Conservation (phyloP, 371 early-diverging fungal genomes). For the Parasitella parasitica region DNA sequence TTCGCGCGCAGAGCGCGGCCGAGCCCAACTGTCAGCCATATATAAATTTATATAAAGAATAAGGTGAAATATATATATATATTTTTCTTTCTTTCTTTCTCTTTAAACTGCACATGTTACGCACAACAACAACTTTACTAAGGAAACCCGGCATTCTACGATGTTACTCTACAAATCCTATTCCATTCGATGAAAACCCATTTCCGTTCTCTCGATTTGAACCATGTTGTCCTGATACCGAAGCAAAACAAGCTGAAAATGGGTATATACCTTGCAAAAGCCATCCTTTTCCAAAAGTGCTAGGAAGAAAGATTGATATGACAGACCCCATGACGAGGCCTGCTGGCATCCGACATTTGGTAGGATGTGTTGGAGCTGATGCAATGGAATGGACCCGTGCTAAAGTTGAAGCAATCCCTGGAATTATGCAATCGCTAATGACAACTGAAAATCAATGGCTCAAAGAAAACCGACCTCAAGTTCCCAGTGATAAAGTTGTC, state of each 20-base stretch:
- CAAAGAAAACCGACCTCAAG: background rate
- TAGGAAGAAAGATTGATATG: constrained; percentile 47
- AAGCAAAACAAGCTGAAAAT: constrained; percentile 16
- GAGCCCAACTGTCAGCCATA: background rate
- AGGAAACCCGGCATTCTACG: background rate
- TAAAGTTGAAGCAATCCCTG: constrained; percentile 38
- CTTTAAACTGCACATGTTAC: background rate
- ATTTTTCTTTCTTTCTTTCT: background rate
- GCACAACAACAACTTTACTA: background rate
- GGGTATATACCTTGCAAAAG: constrained; percentile 41
- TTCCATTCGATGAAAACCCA: constrained; percentile 43
- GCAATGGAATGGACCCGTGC: constrained; percentile 44
- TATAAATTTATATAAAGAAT: background rate
- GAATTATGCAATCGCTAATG: constrained; percentile 16
- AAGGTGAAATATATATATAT: background rate
- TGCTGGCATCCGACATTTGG: constrained; percentile 32
- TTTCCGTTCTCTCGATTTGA: constrained; percentile 45
- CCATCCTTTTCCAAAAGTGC: constrained; percentile 45
- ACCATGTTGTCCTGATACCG: constrained; percentile 43
- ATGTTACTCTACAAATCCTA: constrained; percentile 5
- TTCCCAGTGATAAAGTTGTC: constrained; percentile 1
- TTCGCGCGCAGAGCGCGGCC: background rate
- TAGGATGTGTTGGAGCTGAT: constrained; percentile 42
- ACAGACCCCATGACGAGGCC: constrained; percentile 23
- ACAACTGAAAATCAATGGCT: constrained; percentile 10